Evolutionary conservation across 352 stramenopile species (phyloP).

Genomic region (Globisporangium barbulae): DNA sequence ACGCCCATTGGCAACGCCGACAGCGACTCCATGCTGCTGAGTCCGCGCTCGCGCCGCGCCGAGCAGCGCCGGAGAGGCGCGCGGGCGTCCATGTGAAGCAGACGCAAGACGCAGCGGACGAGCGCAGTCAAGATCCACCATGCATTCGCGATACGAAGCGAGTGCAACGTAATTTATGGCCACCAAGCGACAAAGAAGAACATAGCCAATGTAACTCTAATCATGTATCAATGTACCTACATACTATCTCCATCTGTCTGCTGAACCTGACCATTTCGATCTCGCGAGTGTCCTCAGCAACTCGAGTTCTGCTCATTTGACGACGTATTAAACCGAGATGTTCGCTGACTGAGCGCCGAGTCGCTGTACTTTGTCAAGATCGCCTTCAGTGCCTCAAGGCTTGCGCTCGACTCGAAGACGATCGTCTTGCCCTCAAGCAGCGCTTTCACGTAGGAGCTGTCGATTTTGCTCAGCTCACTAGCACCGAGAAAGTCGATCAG

Average conservation of each 20-base stretch:
- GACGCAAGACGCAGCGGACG: neutral
- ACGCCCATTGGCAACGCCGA: slow-evolving; percentile 18
- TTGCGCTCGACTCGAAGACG: neutral
- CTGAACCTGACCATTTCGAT: too few species aligned
- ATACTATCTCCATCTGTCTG: neutral
- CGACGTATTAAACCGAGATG: neutral
- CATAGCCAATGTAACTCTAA: neutral
- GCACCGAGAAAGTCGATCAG: neutral
- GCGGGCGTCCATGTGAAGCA: slow-evolving; percentile 18
- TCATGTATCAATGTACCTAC: neutral
- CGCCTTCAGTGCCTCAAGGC: neutral
- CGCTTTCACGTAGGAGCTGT: neutral
- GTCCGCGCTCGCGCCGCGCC: slow-evolving; percentile 1
- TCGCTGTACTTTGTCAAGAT: neutral
- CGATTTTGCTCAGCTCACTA: neutral
- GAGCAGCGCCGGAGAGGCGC: slow-evolving; percentile 7
- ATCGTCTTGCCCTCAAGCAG: neutral
- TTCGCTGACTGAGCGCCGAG: neutral
- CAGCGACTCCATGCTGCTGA: neutral
- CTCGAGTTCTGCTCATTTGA: neutral
- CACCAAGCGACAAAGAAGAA: neutral
- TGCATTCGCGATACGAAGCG: neutral
- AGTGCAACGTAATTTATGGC: neutral
- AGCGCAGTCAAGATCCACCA: neutral
- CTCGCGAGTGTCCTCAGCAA: neutral